A percentile compares a stretch with the other conserved stretches of the same genome.
phyloP scores from a whole-genome alignment of 306 rosid genomes.

The Fragaria vesca region DNA sequence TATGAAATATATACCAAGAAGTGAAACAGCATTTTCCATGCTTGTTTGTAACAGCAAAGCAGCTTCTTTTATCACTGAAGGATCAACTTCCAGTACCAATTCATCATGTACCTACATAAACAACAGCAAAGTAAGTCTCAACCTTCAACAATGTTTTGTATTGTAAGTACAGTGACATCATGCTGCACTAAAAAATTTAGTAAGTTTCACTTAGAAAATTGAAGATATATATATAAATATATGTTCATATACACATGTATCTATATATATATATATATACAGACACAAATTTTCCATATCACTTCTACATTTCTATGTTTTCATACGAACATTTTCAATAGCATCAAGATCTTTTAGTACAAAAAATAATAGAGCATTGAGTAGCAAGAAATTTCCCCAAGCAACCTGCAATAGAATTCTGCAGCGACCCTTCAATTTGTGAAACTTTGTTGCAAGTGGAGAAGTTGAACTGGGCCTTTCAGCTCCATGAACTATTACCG shows the following conservation, averaged over 20 bases:
- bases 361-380: not conserved
- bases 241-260: too few relatives aligned
- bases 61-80: conserved; percentile 71
- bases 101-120: conserved; percentile 87
- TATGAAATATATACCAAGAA: conserved; percentile 58
- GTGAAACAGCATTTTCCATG: conserved; percentile 92
- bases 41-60: conserved; percentile 63
- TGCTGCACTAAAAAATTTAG: not conserved
- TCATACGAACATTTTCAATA: not conserved
- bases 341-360: not conserved
- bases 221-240: too few relatives aligned
- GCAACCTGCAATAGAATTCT: conserved; percentile 82
- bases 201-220: not conserved
- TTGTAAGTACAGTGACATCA: not conserved
- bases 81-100: conserved; percentile 88
- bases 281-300: not conserved
- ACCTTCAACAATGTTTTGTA: conserved; percentile 1
- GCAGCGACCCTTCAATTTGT: conserved; percentile 62
- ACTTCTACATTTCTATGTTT: not conserved
- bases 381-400: conserved; percentile 7
- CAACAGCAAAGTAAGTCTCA: conserved; percentile 1
- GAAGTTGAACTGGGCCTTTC: conserved; percentile 43
- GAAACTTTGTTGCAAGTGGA: conserved; percentile 37
- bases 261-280: not conserved
- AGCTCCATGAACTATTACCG: conserved; percentile 41